These are phyloP conservation scores for Globisporangium viniferum DNA, from an alignment of 352 stramenopile genomes.

Conservation along the genomic window DNA sequence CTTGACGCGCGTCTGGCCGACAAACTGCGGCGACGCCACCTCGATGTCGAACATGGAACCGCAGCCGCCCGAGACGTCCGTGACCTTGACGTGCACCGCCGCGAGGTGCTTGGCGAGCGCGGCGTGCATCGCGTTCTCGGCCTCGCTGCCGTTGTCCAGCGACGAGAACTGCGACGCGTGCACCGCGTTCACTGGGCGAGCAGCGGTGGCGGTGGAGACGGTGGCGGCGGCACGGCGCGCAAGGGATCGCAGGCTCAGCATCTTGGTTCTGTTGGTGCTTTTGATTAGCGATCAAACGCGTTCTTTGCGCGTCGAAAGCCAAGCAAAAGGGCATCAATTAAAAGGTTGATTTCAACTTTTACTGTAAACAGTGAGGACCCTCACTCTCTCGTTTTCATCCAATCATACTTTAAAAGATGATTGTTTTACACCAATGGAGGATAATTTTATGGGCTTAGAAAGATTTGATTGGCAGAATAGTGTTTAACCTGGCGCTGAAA, in stretches of 20 bases:
- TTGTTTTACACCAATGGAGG: not conserved
- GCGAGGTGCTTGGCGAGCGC: slow-evolving; percentile 55
- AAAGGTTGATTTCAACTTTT: too few relatives aligned
- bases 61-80: slow-evolving; percentile 86
- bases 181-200: not conserved
- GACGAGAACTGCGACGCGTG: slow-evolving; percentile 15
- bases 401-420: not conserved
- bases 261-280: slow-evolving; percentile 1
- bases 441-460: not conserved
- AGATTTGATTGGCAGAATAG: not conserved
- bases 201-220: not conserved
- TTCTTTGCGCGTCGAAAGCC: not conserved
- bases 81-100: slow-evolving; percentile 78
- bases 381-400: not conserved
- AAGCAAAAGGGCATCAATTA: not conserved
- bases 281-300: not conserved
- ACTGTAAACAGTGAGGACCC: too few relatives aligned
- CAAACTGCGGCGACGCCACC: slow-evolving; percentile 76
- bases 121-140: slow-evolving; percentile 69
- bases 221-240: not conserved
- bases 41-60: slow-evolving; percentile 89
- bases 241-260: slow-evolving; percentile 12
- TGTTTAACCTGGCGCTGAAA: not conserved
- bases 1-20: slow-evolving; percentile 79
- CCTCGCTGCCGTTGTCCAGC: slow-evolving; percentile 31